These are phyloP conservation scores for Lactarius psammicola DNA, from an alignment of 768 basidiomycete genomes.

Conservation along the genomic window DNA sequence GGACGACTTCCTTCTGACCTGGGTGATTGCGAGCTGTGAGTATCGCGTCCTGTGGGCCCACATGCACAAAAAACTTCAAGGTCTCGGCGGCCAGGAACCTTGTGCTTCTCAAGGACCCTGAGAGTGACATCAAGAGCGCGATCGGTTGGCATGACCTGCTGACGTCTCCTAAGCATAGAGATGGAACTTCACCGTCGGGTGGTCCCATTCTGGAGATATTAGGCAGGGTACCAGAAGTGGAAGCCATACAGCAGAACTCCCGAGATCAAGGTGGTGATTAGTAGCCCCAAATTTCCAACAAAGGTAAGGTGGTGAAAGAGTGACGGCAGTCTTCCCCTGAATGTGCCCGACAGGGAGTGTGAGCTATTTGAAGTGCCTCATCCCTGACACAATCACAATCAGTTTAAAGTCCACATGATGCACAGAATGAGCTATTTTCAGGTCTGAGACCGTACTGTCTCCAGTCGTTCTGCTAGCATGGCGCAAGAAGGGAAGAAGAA, in stretches of 20 bases:
- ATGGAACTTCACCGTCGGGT: background rate
- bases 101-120: background rate
- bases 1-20: background rate
- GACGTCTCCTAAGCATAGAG: conserved; percentile 1
- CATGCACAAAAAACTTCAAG: background rate
- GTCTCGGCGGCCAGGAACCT: background rate
- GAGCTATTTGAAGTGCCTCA: background rate
- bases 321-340: background rate
- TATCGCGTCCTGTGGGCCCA: background rate
- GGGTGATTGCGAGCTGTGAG: background rate
- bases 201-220: background rate
- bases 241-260: background rate
- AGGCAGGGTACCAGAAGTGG: background rate
- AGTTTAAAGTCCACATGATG: background rate
- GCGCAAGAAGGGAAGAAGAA: background rate
- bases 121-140: background rate
- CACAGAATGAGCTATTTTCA: background rate
- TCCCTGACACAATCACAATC: background rate
- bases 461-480: background rate
- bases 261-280: conserved; percentile 13
- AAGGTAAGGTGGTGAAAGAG: background rate
- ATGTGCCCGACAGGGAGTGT: background rate
- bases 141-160: background rate
- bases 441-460: background rate
- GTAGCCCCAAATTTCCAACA: conserved; percentile 6